Evolutionary conservation across 2,329 filamentous ascomycete genomes (phyloP).

Genomic region (Cladosporium colombiae): DNA sequence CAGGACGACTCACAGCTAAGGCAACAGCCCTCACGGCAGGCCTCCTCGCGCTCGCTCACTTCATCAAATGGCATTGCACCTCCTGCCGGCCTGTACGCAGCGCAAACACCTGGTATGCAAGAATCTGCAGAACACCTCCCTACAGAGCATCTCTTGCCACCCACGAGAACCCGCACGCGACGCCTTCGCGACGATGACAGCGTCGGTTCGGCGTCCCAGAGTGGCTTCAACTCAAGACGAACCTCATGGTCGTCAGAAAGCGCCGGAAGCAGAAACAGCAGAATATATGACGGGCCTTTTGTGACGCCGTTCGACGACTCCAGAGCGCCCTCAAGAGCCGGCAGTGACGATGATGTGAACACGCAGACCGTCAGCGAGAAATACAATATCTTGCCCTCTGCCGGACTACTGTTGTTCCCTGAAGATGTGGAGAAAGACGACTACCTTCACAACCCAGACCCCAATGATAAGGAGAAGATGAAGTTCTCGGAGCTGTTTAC

Average conservation of each 20-base stretch:
- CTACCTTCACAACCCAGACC: constrained; percentile 69
- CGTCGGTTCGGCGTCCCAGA: constrained; percentile 51
- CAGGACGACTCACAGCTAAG: constrained; percentile 30
- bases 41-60: constrained; percentile 50
- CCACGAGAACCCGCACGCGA: constrained; percentile 49
- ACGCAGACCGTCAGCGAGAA: constrained; percentile 74
- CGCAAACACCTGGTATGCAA: constrained; percentile 28
- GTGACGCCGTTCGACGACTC: constrained; percentile 62
- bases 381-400: constrained; percentile 70
- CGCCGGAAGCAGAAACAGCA: constrained; percentile 54
- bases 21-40: constrained; percentile 43
- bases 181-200: constrained; percentile 56
- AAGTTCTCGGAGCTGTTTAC: constrained; percentile 63
- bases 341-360: constrained; percentile 68
- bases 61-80: constrained; percentile 37
- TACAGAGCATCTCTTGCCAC: constrained; percentile 54
- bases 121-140: constrained; percentile 51
- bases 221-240: constrained; percentile 58
- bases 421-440: constrained; percentile 75
- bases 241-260: constrained; percentile 67
- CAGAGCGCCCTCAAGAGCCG: constrained; percentile 58
- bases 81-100: constrained; percentile 29
- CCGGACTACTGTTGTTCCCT: constrained; percentile 66
- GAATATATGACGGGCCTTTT: constrained; percentile 47
- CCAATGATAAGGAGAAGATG: constrained; percentile 62